phyloP scores from a whole-genome alignment of 2,329 filamentous ascomycete species.

The Acephala macrosclerotiorum region DNA sequence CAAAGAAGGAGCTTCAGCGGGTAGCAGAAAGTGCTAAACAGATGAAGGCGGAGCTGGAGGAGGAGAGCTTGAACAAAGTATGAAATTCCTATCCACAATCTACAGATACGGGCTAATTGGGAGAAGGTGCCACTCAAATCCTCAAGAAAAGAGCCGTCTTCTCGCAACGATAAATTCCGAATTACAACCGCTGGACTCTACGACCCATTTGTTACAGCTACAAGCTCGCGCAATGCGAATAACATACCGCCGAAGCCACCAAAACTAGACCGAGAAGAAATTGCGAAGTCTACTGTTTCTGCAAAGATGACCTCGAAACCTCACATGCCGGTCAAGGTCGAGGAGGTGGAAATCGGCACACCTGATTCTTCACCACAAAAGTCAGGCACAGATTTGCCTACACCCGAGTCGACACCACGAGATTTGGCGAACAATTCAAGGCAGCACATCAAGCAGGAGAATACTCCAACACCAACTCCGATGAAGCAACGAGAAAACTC shows the following conservation, averaged over 20 bases:
- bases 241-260: neutral
- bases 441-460: neutral
- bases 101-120: neutral
- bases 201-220: neutral
- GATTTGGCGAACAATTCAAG: neutral
- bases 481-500: neutral
- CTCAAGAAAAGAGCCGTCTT: neutral
- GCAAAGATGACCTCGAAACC: neutral
- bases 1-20: neutral
- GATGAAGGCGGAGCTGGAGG: conserved; percentile 8
- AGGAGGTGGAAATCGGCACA: neutral
- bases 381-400: neutral
- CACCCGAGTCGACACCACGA: neutral
- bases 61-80: conserved; percentile 4
- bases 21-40: conserved; percentile 7
- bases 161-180: neutral
- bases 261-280: neutral
- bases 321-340: neutral
- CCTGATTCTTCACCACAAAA: neutral
- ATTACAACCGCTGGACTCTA: neutral
- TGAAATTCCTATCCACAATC: neutral
- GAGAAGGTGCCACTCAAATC: neutral
- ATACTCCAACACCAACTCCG: neutral
- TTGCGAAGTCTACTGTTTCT: neutral
- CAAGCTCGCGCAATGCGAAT: neutral